Evolutionary conservation across 306 rosid species (phyloP).

Genomic region (Malus fusca): DNA sequence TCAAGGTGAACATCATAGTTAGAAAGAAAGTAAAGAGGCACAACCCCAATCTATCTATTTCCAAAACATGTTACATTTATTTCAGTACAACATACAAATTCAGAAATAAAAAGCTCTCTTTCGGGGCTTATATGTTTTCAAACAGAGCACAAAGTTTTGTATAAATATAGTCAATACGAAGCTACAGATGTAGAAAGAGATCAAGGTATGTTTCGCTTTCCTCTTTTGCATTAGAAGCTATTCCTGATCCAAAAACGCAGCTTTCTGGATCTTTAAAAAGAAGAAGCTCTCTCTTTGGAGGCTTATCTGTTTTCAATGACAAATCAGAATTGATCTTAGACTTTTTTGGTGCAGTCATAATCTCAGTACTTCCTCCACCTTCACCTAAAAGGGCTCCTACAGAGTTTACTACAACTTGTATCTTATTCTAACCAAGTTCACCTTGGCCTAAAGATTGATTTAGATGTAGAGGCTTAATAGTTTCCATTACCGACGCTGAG

Average conservation of each 20-base stretch:
- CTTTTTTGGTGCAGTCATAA: neutral
- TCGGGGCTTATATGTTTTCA: neutral
- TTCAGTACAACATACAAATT: too few species aligned
- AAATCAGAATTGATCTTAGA: neutral
- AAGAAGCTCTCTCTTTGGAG: conserved; percentile 7
- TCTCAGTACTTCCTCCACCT: neutral
- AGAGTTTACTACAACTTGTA: neutral
- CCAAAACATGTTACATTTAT: too few species aligned
- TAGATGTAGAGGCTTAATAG: neutral
- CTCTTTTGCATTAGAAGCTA: neutral
- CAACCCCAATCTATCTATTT: neutral
- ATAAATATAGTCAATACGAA: neutral
- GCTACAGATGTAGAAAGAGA: conserved; percentile 33
- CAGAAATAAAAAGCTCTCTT: conserved; percentile 1
- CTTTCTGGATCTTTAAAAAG: conserved; percentile 21
- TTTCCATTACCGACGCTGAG: neutral
- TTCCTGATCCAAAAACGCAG: neutral
- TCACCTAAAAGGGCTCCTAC: neutral
- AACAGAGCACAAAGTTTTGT: neutral
- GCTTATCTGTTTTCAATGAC: neutral
- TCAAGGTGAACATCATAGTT: neutral
- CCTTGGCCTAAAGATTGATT: neutral
- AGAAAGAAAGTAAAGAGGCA: neutral
- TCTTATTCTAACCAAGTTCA: neutral
- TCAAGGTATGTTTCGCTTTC: conserved; percentile 14